phyloP scores from a whole-genome alignment of 352 stramenopile species.

The Phytophthora cryptogea region DNA sequence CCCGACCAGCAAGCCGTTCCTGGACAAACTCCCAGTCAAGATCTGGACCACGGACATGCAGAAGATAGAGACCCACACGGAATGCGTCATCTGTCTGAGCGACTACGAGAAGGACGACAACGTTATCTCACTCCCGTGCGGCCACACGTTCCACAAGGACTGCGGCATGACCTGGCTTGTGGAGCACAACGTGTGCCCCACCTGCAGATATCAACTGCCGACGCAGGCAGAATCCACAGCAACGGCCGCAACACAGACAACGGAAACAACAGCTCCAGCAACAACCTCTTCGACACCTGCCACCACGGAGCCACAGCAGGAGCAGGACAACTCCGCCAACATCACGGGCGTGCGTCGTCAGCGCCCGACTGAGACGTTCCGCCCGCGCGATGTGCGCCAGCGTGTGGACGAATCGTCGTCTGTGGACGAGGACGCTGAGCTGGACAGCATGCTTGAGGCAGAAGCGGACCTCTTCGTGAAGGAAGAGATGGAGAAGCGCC shows the following conservation, averaged over 20 bases:
- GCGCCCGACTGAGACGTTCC: constrained; percentile 29
- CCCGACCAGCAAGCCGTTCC: constrained; percentile 68
- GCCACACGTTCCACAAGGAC: constrained; percentile 80
- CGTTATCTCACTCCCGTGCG: constrained; percentile 71
- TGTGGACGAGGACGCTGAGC: constrained; percentile 35
- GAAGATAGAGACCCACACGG: constrained; percentile 53
- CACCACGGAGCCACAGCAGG: constrained; percentile 16
- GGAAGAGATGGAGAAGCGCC: constrained; percentile 51
- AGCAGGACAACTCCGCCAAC: constrained; percentile 28
- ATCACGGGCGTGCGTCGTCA: constrained; percentile 46
- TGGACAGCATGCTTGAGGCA: constrained; percentile 66
- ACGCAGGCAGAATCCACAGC: constrained; percentile 29
- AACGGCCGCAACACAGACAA: neutral
- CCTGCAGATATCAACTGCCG: constrained; percentile 68
- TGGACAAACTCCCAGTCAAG: constrained; percentile 70
- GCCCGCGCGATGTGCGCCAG: constrained; percentile 57
- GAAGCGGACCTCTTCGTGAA: constrained; percentile 63
- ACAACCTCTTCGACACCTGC: constrained; percentile 10
- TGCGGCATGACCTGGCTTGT: constrained; percentile 78
- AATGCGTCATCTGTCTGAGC: constrained; percentile 79
- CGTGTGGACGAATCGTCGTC: constrained; percentile 40
- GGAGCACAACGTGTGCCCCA: constrained; percentile 82
- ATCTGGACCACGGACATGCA: constrained; percentile 50
- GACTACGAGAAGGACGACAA: constrained; percentile 72
- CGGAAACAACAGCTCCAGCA: constrained; percentile 1